These are phyloP conservation scores for Furcasterigmium furcatum DNA, from an alignment of 2,329 filamentous ascomycete genomes.

Conservation along the genomic window DNA sequence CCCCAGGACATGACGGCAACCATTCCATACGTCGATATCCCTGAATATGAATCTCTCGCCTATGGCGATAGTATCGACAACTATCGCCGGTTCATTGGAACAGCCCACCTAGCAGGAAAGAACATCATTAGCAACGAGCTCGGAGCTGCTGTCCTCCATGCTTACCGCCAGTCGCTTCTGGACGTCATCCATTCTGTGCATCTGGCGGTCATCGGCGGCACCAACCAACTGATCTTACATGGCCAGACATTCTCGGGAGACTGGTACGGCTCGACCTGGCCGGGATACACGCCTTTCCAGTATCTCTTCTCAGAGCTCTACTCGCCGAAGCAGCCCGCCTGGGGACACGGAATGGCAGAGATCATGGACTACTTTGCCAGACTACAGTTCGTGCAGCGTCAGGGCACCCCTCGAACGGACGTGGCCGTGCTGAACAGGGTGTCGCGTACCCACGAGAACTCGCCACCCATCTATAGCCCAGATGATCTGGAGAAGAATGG, in stretches of 20 bases:
- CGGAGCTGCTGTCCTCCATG: conserved; percentile 20
- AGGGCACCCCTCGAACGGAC: conserved; percentile 24
- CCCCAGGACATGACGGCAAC: conserved; percentile 37
- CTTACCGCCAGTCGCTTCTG: conserved; percentile 15
- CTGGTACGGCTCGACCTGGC: conserved; percentile 43
- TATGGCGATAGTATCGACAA: conserved; percentile 32
- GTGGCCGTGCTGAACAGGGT: conserved; percentile 6
- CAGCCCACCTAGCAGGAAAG: conserved; percentile 32
- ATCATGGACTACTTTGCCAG: conserved; percentile 31
- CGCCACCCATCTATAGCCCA: not conserved
- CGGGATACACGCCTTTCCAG: conserved; percentile 38
- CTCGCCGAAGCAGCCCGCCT: conserved; percentile 34
- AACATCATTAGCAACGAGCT: conserved; percentile 34
- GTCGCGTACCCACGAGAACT: not conserved
- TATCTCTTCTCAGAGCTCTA: conserved; percentile 39
- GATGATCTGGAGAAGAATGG: not conserved
- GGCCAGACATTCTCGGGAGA: conserved; percentile 34
- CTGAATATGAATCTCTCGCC: conserved; percentile 34
- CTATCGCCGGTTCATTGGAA: conserved; percentile 34
- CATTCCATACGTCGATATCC: conserved; percentile 31
- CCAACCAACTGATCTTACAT: conserved; percentile 42
- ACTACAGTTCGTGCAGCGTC: conserved; percentile 31
- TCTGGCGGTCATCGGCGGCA: conserved; percentile 30
- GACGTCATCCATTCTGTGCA: conserved; percentile 29
- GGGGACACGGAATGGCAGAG: conserved; percentile 22